phyloP scores from a whole-genome alignment of 345 rosid genomes.

The Geranium rotundifolium region DNA sequence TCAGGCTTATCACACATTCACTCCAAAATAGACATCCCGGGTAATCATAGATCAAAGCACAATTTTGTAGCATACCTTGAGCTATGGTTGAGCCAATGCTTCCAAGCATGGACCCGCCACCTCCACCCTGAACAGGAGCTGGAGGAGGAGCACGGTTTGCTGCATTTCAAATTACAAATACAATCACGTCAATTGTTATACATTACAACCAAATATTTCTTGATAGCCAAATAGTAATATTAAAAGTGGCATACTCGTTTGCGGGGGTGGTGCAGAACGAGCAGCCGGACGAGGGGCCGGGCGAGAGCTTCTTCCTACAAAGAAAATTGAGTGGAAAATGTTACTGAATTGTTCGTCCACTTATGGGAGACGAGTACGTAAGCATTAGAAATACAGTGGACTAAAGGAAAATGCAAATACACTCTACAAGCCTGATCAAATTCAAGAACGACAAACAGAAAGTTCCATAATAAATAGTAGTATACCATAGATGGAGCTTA shows the following conservation, averaged over 20 bases:
- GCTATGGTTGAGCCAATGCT: constrained; percentile 96
- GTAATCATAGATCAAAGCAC: no score
- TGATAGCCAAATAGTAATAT: neutral
- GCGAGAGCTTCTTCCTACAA: neutral
- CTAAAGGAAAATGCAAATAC: neutral
- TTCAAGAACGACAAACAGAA: no score
- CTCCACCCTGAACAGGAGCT: constrained; percentile 52
- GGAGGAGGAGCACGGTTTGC: constrained; percentile 83
- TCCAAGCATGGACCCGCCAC: constrained; percentile 66
- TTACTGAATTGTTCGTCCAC: neutral
- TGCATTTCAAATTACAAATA: constrained; percentile 17
- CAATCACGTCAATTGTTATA: neutral
- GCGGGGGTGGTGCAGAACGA: constrained; percentile 1
- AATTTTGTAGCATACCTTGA: constrained; percentile 51
- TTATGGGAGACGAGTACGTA: neutral
- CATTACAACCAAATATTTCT: neutral
- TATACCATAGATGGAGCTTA: no score
- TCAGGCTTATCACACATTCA: neutral
- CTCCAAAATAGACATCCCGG: no score
- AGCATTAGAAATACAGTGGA: no score
- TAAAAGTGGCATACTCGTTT: constrained; percentile 26
- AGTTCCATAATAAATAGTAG: no score
- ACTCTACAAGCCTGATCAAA: no score
- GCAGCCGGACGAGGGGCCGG: neutral
- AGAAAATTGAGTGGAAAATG: neutral